phyloP scores from a whole-genome alignment of 148 eudicot genomes.

The Beta vulgaris region DNA sequence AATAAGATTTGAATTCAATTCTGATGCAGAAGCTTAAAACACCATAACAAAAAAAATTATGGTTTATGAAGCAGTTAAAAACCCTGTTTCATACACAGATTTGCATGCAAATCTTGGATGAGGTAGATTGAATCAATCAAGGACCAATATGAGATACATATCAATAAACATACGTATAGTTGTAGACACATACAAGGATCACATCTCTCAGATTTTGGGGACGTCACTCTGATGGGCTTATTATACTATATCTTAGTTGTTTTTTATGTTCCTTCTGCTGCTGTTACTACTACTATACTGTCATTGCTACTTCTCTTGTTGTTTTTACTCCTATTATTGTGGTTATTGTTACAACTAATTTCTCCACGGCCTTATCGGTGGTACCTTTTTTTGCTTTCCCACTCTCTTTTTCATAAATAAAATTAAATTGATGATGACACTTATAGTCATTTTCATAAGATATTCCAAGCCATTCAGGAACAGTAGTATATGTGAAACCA shows the following conservation, averaged over 20 bases:
- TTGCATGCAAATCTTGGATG: neutral
- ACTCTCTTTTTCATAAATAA: neutral
- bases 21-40: neutral
- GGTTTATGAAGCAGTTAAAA: neutral
- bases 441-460: too few relatives aligned
- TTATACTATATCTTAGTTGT: neutral
- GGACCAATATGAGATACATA: neutral
- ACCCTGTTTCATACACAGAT: neutral
- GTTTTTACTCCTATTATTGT: neutral
- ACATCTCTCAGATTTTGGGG: too few relatives aligned
- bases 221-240: too few relatives aligned
- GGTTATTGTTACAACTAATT: neutral
- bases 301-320: neutral
- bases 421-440: too few relatives aligned
- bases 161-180: neutral
- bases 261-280: neutral
- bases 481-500: neutral
- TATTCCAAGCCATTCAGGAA: neutral
- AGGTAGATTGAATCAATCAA: neutral
- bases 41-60: neutral
- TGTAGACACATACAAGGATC: neutral
- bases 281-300: too few relatives aligned
- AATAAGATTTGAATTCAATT: slow-evolving; percentile 4
- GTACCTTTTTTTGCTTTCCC: neutral
- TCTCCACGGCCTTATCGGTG: neutral